Evolutionary conservation across 129 eudicot species (phyloP), one percentile per base, ranked within the genome.

Genomic region (Flaveria robusta): DNA sequence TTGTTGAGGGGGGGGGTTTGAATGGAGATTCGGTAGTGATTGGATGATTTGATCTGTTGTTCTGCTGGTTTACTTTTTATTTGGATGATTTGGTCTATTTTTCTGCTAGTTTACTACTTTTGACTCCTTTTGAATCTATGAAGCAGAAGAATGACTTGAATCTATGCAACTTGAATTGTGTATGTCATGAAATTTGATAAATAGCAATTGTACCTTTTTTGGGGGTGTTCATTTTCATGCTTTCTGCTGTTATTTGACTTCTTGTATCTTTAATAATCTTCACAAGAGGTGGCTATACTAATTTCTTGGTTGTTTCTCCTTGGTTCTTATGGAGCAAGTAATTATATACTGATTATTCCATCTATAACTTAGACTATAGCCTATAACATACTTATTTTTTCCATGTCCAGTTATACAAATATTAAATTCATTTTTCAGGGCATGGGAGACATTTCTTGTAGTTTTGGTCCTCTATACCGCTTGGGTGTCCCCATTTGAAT

Each of bases 401-500:
- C n/a, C 49, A 7, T 77, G 47, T 26, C 54, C 15, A 77, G 34
- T 42, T 76, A 71, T 10, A 42, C 39, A 8, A 15, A 71, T 16
- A 5, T 1, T 16, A 80, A 15, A 27, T 34, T 65, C 8, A 54
- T 50, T 74, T 79, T 74, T 80, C 89, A 92, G 97, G 87, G 85
- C 77, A 72, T 92, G 97, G 97, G 89, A 89, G 84, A 86, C 87
- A 58, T 85, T 39, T 83, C 86, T 92, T 47, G 90, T 92, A 43
- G 60, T 81, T 55, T 79, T 92, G 80, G 96, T 92, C 46, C 78
- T 92, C 19, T 92, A 92, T 66, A 86, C n/a, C 4, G 96, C 97
- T 22, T 89, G 97, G 97, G 95, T 84, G 39, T 92, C 96, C 45
- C 97, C 97, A 11, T 92, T 92, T 71, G 97, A 92, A 70, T 86